phyloP scores from a whole-genome alignment of 2,329 filamentous ascomycete genomes.

The Passalora sequoiae region DNA sequence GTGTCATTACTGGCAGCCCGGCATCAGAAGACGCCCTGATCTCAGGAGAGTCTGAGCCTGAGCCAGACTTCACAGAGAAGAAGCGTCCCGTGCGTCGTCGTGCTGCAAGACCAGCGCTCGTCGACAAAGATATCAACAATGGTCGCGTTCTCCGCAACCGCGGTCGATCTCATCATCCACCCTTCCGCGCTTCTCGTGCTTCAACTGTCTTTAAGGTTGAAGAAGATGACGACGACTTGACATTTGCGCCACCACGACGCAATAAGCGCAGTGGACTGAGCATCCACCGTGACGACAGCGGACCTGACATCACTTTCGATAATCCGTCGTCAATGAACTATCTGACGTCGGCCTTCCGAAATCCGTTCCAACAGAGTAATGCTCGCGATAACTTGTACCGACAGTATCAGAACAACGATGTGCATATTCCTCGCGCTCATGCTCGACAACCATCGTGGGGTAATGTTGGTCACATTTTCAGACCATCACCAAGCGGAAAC shows the following conservation, averaged over 20 bases:
- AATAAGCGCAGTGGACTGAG: conserved; percentile 37
- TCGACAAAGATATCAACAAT: conserved; percentile 29
- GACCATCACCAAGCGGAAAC: conserved; percentile 13
- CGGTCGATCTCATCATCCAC: conserved; percentile 9
- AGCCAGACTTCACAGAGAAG: conserved; percentile 27
- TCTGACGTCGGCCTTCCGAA: conserved; percentile 16
- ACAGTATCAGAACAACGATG: conserved; percentile 1
- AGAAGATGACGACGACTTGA: conserved; percentile 31
- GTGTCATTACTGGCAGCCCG: conserved; percentile 43
- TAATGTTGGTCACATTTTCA: conserved; percentile 13
- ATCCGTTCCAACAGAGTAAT: conserved; percentile 3
- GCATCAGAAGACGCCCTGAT: conserved; percentile 37
- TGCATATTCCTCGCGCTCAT: conserved; percentile 9
- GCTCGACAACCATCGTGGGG: conserved; percentile 15
- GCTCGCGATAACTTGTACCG: neutral
- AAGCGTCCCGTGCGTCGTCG: conserved; percentile 21
- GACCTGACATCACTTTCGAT: conserved; percentile 33
- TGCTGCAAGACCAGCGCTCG: conserved; percentile 20
- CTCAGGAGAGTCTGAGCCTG: conserved; percentile 31
- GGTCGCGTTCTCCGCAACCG: conserved; percentile 20
- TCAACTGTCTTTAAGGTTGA: conserved; percentile 15
- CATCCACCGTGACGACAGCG: conserved; percentile 39
- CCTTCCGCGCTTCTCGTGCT: conserved; percentile 9
- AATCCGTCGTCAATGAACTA: conserved; percentile 20
- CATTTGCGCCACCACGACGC: conserved; percentile 28